Conservation (phyloP, 1,139 yeast genomes). For the Candida anutae region DNA sequence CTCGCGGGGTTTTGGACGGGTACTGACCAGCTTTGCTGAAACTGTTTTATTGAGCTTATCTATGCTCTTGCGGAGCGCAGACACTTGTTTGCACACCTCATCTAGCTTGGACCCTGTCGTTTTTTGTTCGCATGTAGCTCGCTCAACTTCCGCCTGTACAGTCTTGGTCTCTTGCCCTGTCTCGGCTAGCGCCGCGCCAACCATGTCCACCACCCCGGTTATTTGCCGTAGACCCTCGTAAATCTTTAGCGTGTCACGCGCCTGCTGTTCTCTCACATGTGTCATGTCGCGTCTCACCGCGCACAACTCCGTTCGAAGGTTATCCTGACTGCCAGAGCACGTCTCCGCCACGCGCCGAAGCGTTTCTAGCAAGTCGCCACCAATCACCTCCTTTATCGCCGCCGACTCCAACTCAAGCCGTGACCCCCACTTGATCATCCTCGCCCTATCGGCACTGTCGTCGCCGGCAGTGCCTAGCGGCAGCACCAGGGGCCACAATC, state of each 20-base stretch:
- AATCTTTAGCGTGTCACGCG: neutral
- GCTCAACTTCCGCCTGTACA: too few species aligned
- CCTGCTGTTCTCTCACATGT: neutral
- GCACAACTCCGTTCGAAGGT: neutral
- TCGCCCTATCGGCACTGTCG: too few species aligned
- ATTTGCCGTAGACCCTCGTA: too few species aligned
- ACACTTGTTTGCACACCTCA: neutral
- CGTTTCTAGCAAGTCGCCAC: neutral
- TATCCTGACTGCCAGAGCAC: neutral
- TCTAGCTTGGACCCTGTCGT: too few species aligned
- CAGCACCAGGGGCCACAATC: neutral
- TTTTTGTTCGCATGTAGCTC: too few species aligned
- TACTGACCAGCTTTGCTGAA: too few species aligned
- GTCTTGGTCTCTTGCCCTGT: too few species aligned
- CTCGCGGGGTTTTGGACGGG: too few species aligned
- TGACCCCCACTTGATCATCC: constrained; percentile 23
- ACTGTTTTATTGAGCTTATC: too few species aligned
- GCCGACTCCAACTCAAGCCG: constrained; percentile 25
- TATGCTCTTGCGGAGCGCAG: neutral
- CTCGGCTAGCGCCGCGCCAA: too few species aligned
- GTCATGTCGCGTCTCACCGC: neutral
- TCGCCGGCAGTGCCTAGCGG: too few species aligned
- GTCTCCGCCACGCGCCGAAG: neutral
- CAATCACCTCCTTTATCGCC: constrained; percentile 12
- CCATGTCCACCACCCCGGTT: too few species aligned